Evolutionary conservation across 1,284 basidiomycete genomes (phyloP).

Genomic region (Trametes sp.): DNA sequence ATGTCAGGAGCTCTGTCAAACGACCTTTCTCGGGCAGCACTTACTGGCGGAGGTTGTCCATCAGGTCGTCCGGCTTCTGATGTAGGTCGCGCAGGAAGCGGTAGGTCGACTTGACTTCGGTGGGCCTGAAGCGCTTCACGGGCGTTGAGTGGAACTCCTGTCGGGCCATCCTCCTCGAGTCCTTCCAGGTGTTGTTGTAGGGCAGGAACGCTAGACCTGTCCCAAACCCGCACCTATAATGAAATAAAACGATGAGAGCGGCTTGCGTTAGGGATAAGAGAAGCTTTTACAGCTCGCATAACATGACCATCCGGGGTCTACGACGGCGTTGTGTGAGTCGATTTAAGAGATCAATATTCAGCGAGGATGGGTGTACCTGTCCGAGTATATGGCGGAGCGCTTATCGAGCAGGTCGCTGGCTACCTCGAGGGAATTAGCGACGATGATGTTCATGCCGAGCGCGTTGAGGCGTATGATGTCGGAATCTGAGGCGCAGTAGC

Average conservation of each 20-base stretch:
- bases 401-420: conserved; percentile 51
- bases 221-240: conserved; percentile 48
- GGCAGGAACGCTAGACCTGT: conserved; percentile 45
- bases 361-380: conserved; percentile 23
- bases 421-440: conserved; percentile 48
- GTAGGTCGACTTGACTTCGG: conserved; percentile 36
- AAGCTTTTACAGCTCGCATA: conserved; percentile 44
- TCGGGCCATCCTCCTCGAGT: conserved; percentile 47
- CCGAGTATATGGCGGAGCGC: conserved; percentile 41
- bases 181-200: conserved; percentile 52
- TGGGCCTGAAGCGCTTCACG: conserved; percentile 25
- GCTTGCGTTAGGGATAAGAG: background rate
- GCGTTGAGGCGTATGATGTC: conserved; percentile 34
- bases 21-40: conserved; percentile 10
- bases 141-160: conserved; percentile 28
- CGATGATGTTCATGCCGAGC: conserved; percentile 44
- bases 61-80: conserved; percentile 28
- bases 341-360: too few relatives aligned
- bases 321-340: conserved; percentile 37
- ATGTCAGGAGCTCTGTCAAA: background rate
- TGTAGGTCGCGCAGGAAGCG: conserved; percentile 45
- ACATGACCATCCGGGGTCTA: conserved; percentile 44
- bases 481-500: conserved; percentile 19
- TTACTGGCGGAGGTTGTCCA: conserved; percentile 39
- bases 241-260: background rate